A percentile compares a stretch with the other conserved stretches of the same genome.
These are phyloP conservation scores for Ashbya aceris DNA, from an alignment of 1,139 yeast species.

Conservation along the genomic window DNA sequence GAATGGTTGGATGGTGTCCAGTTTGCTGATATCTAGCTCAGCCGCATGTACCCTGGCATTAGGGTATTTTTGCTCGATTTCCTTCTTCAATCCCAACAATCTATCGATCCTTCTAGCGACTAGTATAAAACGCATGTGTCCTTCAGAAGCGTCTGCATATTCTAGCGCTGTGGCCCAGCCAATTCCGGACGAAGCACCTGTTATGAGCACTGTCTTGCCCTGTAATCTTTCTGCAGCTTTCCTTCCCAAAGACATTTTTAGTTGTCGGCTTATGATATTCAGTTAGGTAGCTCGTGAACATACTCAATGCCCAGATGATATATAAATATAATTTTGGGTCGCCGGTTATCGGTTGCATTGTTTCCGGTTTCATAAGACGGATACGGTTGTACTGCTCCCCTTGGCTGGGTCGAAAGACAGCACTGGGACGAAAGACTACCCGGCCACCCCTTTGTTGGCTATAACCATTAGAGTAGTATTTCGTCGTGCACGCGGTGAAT, in stretches of 20 bases:
- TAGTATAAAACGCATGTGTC: slow-evolving; percentile 54
- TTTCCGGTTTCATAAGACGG: too few relatives aligned
- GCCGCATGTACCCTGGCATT: slow-evolving; percentile 41
- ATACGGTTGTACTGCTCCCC: too few relatives aligned
- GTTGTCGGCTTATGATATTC: too few relatives aligned
- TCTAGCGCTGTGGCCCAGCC: slow-evolving; percentile 72
- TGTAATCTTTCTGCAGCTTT: slow-evolving; percentile 33
- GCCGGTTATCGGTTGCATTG: too few relatives aligned
- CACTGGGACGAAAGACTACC: too few relatives aligned
- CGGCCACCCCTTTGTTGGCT: too few relatives aligned
- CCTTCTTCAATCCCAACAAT: slow-evolving; percentile 39
- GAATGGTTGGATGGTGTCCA: slow-evolving; percentile 43
- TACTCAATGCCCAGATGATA: too few relatives aligned
- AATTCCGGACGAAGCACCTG: slow-evolving; percentile 46
- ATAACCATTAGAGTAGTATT: too few relatives aligned
- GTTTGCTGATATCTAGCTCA: slow-evolving; percentile 52
- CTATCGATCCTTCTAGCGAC: slow-evolving; percentile 62
- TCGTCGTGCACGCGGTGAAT: too few relatives aligned
- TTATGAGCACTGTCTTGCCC: slow-evolving; percentile 37
- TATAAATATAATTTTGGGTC: too few relatives aligned
- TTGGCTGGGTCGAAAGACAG: too few relatives aligned
- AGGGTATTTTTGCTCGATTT: slow-evolving; percentile 40
- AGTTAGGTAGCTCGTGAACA: too few relatives aligned
- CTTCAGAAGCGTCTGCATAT: slow-evolving; percentile 62
- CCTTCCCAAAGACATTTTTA: slow-evolving; percentile 34